These are phyloP conservation scores for Colletotrichum echinochloae DNA, from an alignment of 2,329 filamentous ascomycete species.

Conservation along the genomic window DNA sequence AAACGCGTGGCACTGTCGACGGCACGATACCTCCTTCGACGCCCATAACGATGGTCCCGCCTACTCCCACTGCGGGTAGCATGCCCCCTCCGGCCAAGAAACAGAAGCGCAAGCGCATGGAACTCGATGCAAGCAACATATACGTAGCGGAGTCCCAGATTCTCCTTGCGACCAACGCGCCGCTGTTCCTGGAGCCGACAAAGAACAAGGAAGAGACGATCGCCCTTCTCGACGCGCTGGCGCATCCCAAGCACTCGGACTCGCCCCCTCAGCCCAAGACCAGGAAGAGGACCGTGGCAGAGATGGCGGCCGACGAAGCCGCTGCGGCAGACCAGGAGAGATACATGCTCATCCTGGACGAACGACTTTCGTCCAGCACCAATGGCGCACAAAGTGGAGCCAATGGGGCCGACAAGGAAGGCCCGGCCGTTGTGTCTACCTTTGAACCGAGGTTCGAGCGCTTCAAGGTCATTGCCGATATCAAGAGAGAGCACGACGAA, in stretches of 20 bases:
- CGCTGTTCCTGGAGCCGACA: conserved; percentile 82
- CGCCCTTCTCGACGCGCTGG: conserved; percentile 75
- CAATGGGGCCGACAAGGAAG: conserved; percentile 77
- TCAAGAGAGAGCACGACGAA: conserved; percentile 81
- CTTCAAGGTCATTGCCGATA: conserved; percentile 91
- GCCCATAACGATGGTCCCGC: conserved; percentile 68
- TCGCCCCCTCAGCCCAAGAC: conserved; percentile 86
- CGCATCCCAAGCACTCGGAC: conserved; percentile 82
- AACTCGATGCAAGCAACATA: conserved; percentile 80
- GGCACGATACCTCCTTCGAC: conserved; percentile 75
- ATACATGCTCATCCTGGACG: conserved; percentile 93
- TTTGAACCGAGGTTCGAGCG: conserved; percentile 90
- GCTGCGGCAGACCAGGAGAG: conserved; percentile 88
- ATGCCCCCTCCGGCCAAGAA: conserved; percentile 74
- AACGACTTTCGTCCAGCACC: conserved; percentile 75
- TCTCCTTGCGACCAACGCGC: conserved; percentile 77
- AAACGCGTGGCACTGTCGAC: conserved; percentile 50
- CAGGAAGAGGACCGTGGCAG: conserved; percentile 92
- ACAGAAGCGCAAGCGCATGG: conserved; percentile 77
- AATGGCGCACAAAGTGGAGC: conserved; percentile 68
- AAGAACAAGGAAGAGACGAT: conserved; percentile 76
- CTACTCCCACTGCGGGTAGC: conserved; percentile 70
- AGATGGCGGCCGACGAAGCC: conserved; percentile 95
- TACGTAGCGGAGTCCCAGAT: conserved; percentile 82
- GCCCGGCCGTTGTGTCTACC: conserved; percentile 75